A percentile compares a stretch with the other conserved stretches of the same genome.
phyloP scores from a whole-genome alignment of 768 basidiomycete species.

The Mrakia frigida region DNA sequence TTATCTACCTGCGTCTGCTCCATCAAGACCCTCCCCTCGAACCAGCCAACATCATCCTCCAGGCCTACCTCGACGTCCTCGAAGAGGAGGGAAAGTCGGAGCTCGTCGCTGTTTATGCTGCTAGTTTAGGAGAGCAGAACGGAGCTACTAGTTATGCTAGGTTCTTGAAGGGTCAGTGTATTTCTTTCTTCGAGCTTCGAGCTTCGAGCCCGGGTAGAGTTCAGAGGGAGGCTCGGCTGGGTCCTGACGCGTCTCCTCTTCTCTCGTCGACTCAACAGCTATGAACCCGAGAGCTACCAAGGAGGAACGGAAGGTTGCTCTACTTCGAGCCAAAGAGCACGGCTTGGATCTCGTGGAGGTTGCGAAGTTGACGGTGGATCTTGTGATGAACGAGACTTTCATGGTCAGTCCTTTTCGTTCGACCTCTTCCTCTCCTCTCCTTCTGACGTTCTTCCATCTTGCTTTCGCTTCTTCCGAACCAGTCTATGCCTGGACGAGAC shows the following conservation, averaged over 20 bases:
- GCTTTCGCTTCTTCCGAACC: not conserved
- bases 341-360: constrained; percentile 77
- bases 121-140: constrained; percentile 75
- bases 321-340: constrained; percentile 72
- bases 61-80: constrained; percentile 80
- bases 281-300: constrained; percentile 45
- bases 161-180: constrained; percentile 63
- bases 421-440: not conserved
- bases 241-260: not conserved
- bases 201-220: not conserved
- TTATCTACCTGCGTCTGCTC: constrained; percentile 79
- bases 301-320: constrained; percentile 61
- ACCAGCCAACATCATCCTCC: constrained; percentile 73
- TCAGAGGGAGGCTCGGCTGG: too few relatives aligned
- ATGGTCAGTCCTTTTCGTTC: constrained; percentile 40
- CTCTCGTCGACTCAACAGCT: constrained; percentile 34
- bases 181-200: not conserved
- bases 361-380: constrained; percentile 70
- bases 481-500: constrained; percentile 39
- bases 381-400: constrained; percentile 51
- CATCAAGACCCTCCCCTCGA: constrained; percentile 65
- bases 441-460: not conserved
- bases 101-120: constrained; percentile 89
- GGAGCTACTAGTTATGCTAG: constrained; percentile 86
- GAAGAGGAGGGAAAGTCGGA: constrained; percentile 76